Conservation (phyloP, 345 rosid species). For the Eucalyptus melliodora region DNA sequence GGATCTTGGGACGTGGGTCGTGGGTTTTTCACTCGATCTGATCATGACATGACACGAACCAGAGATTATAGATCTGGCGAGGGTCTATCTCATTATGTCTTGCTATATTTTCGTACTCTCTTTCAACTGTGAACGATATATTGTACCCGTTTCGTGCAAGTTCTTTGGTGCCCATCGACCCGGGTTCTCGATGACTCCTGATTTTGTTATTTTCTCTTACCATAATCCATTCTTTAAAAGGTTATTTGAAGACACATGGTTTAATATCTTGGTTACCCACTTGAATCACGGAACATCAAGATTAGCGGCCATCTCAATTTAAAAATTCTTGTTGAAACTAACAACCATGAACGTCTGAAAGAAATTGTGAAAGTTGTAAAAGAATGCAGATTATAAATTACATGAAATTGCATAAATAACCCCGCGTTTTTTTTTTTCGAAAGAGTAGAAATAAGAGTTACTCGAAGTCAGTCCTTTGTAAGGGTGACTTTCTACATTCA, state of each 20-base stretch:
- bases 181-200: neutral
- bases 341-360: neutral
- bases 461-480: rapidly evolving
- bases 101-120: neutral
- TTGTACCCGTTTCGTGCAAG: neutral
- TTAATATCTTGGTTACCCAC: neutral
- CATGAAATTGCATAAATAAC: neutral
- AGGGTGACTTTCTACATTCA: neutral
- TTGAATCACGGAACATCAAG: neutral
- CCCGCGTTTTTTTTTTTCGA: neutral
- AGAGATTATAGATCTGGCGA: neutral
- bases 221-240: neutral
- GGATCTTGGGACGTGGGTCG: neutral
- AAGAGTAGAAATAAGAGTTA: neutral
- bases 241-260: neutral
- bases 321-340: neutral
- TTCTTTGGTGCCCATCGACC: neutral
- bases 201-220: neutral
- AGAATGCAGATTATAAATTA: neutral
- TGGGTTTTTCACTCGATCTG: neutral
- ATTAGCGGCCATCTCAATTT: neutral
- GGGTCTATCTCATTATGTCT: neutral
- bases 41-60: neutral
- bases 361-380: neutral
- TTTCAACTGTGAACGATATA: neutral